Percentiles rank a stretch among this genome's conserved stretches.
Evolutionary conservation across 306 rosid species (phyloP).

Genomic region (Pyrus bretschneideri): DNA sequence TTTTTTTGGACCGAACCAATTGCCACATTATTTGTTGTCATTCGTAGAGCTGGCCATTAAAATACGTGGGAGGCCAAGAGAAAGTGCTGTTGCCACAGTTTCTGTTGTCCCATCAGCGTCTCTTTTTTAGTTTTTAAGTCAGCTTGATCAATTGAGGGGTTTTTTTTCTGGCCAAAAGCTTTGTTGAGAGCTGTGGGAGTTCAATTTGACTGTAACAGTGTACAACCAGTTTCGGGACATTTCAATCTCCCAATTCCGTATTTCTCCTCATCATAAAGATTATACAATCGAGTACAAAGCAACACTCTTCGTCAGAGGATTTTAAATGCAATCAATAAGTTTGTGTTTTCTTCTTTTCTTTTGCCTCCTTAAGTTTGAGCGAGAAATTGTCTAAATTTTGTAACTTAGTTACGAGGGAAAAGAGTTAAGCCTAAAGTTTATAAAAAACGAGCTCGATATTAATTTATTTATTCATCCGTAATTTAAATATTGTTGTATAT

Average conservation of each 20-base stretch:
- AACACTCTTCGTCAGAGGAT: too few species aligned
- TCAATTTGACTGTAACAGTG: too few species aligned
- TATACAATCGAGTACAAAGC: too few species aligned
- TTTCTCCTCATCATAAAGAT: too few species aligned
- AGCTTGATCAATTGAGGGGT: not conserved
- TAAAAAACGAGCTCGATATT: too few species aligned
- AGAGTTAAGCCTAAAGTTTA: fast-evolving
- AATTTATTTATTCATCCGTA: too few species aligned
- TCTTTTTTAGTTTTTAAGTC: not conserved
- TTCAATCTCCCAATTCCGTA: too few species aligned
- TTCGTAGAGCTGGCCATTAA: not conserved
- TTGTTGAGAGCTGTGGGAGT: not conserved
- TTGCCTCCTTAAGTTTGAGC: not conserved
- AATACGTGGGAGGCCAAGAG: not conserved
- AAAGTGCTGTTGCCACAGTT: not conserved
- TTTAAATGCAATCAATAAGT: too few species aligned
- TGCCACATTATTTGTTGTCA: not conserved
- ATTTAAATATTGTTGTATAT: too few species aligned
- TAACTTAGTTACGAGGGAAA: too few species aligned
- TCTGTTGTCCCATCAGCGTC: not conserved
- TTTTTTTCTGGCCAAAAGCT: not conserved
- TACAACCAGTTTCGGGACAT: too few species aligned
- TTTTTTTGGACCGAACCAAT: not conserved
- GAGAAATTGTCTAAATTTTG: not conserved
- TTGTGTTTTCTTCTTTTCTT: too few species aligned